A percentile compares a stretch with the other conserved stretches of the same genome.
phyloP scores from a whole-genome alignment of 2,329 filamentous ascomycete genomes.

The Metarhizium rileyi region DNA sequence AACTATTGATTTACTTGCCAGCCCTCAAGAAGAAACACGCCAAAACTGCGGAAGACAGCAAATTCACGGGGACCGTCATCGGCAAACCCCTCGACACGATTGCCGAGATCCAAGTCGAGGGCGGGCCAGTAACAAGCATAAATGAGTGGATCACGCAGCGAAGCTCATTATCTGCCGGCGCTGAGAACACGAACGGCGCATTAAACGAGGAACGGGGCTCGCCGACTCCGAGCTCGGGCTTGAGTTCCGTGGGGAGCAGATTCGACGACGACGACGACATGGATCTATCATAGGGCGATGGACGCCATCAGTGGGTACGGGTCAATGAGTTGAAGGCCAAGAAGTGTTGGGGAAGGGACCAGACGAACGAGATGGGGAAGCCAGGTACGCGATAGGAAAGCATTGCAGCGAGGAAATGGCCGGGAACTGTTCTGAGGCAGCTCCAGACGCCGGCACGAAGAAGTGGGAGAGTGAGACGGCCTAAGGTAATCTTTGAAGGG shows the following conservation, averaged over 20 bases:
- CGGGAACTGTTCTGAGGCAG: background rate
- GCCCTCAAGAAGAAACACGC: conserved; percentile 87
- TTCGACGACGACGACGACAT: conserved; percentile 40
- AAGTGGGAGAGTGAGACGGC: background rate
- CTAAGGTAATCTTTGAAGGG: no score
- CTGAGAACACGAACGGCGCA: conserved; percentile 9
- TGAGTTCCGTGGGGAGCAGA: conserved; percentile 38
- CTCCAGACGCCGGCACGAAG: background rate
- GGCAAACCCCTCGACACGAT: conserved; percentile 60
- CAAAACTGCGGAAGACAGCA: conserved; percentile 77
- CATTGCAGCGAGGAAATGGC: background rate
- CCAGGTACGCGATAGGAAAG: background rate
- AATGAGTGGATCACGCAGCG: conserved; percentile 27
- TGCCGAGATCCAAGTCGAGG: conserved; percentile 66
- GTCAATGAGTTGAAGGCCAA: no score
- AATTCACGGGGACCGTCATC: conserved; percentile 76
- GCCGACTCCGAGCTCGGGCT: conserved; percentile 41
- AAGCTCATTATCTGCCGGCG: conserved; percentile 9
- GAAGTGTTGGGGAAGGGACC: no score
- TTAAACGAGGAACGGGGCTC: conserved; percentile 19
- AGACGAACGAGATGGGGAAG: background rate
- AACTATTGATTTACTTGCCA: conserved; percentile 18
- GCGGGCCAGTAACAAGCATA: conserved; percentile 40
- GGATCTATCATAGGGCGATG: conserved; percentile 28
- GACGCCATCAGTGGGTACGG: background rate